Base-by-base conservation (phyloP, 139 green algal species). In the Chlamydomonas eustigma region DNA sequence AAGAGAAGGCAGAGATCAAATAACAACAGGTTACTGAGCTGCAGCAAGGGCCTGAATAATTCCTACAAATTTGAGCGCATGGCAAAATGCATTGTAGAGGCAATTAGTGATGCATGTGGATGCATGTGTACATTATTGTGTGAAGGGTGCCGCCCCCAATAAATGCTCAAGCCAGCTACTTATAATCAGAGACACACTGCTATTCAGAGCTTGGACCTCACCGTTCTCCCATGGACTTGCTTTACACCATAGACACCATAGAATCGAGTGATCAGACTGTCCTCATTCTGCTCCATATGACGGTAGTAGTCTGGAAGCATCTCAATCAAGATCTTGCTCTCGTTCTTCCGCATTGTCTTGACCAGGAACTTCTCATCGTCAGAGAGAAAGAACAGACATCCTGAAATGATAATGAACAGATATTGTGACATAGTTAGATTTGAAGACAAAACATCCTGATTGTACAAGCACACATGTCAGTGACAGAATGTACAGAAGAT, bases 221-320 rank as follows among this genome's bases (percentile, higher is more conserved):
- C 92, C 64, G 92, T 92, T 67, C 82, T 76, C n/a, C 91, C 91
- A 67, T 90, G 84, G 30, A 78, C 50, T 28, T 92, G 90, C 76
- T 90, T 93, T 31, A 97, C 81, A 33, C 89, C 85, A 79, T 97
- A 87, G 64, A 98, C 82, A 38, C 93, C 93, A 70, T 92, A 97
- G 80, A 97, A 98, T 82, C 94, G 94, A 36, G 92, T 93, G 50
- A 97, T 83, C 37, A 98, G 84, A 4, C 90, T 93, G 69, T 92
- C 51, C 0, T 81, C 78, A 76, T 93, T 68, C 28, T 75, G 37
- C 63, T 76, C 51, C 78, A 97, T 89, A 81, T 97, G 91, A 28
- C 71, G 67, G 63, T 88, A 82, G 85, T 98, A 98, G 39, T 78
- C 36, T 4, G 68, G 68, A 37, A 74, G 36, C 68, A 74, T 74